Base-by-base conservation (phyloP, 495 filamentous ascomycete genomes). In the Neurospora sp. region DNA sequence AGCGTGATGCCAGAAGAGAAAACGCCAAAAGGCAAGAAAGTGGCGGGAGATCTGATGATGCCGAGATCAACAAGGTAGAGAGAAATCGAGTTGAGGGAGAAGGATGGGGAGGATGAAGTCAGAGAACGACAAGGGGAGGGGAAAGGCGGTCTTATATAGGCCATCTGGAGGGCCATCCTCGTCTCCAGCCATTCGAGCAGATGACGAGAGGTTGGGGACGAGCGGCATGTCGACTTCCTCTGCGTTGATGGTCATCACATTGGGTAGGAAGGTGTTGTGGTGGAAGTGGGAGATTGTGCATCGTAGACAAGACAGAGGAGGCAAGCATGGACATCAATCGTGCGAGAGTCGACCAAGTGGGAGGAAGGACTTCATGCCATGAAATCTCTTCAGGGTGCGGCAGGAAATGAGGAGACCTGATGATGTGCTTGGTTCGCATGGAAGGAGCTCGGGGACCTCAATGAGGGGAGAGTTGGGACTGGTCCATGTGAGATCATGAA, bases 1-100 rank as follows among this genome's bases (percentile, higher is more conserved):
- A 76, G 22, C 68, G 40, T 38, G 22, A 73, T 70, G 73, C 74
- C 76, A 69, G 70, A 27, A 70, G 70, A 68, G 74, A 76, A 66
- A 71, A 69, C 3, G 41, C 44, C 35, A 53, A 68, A 71, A 48
- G 39, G 35, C 27, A 71, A 53, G 44, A 46, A 37, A 20, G 22
- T n/a, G 38, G 71, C 46, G 27, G 68, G 70, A 73, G 37, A 44
- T 59, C 10, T 40, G 59, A 40, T 39, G 72, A 40, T 69, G 35
- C 37, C 68, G 48, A n/a, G 38, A 68, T 66, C 53, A 66, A 66
- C 48, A 39, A 73, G 41, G 71, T 37, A 70, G 73, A 53, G 69
- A 76, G 44, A 68, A 68, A 27, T 14, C 11, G 40, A 40, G 74
- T 42, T 20, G 44, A 72, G 48, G 14, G 69, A 68, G 69, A 53